phyloP scores from a whole-genome alignment of 2,329 filamentous ascomycete genomes.

The Neonectria punicea region DNA sequence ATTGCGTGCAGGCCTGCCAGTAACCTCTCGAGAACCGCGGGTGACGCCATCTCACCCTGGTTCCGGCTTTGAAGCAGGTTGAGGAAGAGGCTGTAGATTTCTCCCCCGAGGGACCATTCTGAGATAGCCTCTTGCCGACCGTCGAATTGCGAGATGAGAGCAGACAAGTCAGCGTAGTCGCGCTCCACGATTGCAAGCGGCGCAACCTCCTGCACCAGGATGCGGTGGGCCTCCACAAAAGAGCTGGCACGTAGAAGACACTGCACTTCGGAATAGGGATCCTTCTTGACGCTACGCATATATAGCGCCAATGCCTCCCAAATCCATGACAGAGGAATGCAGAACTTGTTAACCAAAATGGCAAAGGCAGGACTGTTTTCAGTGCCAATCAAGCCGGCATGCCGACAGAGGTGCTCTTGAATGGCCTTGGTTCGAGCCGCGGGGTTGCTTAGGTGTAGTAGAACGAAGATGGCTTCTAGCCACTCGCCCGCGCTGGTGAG shows the following conservation, averaged over 20 bases:
- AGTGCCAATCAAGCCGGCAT: constrained; percentile 73
- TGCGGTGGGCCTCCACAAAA: constrained; percentile 83
- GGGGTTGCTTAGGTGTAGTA: constrained; percentile 77
- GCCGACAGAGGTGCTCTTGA: constrained; percentile 78
- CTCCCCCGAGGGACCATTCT: constrained; percentile 82
- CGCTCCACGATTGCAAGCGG: constrained; percentile 84
- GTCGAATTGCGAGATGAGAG: constrained; percentile 78
- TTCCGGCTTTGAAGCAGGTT: constrained; percentile 58
- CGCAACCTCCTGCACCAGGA: constrained; percentile 83
- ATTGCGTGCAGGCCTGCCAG: constrained; percentile 66
- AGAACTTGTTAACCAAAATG: constrained; percentile 70
- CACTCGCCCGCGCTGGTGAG: constrained; percentile 73
- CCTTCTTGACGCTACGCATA: constrained; percentile 77
- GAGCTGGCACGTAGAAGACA: constrained; percentile 83
- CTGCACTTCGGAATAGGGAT: constrained; percentile 77
- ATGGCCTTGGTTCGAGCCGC: constrained; percentile 72
- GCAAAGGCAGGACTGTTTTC: constrained; percentile 66
- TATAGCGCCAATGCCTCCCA: constrained; percentile 88
- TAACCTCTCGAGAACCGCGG: constrained; percentile 65
- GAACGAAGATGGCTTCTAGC: constrained; percentile 78
- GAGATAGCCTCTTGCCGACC: constrained; percentile 69
- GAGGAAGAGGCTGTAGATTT: constrained; percentile 77
- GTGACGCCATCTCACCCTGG: constrained; percentile 53
- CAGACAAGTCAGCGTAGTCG: constrained; percentile 76
- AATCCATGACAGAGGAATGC: constrained; percentile 81